These are phyloP conservation scores for Craspedostauros australis DNA, from an alignment of 108 stramenopile genomes.

Conservation along the genomic window DNA sequence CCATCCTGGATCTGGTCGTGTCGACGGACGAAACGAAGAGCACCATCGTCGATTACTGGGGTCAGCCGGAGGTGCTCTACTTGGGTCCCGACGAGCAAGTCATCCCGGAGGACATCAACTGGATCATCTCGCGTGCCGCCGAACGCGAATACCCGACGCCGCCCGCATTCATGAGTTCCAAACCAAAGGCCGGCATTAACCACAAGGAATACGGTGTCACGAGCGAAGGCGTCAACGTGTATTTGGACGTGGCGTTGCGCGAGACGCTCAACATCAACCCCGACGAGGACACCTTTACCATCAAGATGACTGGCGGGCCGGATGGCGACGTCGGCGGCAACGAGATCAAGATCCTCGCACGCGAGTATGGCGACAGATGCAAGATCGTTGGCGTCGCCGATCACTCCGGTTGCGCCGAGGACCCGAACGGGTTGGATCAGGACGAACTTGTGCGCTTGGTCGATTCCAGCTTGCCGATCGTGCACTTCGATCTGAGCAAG, in stretches of 20 bases:
- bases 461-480: constrained; percentile 62
- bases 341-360: constrained; percentile 90
- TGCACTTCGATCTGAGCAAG: constrained; percentile 68
- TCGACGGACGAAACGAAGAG: constrained; percentile 82
- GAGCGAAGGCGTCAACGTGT: constrained; percentile 92
- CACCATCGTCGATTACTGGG: constrained; percentile 83
- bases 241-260: constrained; percentile 89
- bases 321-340: constrained; percentile 99
- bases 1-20: constrained; percentile 92
- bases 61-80: constrained; percentile 91
- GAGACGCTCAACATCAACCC: constrained; percentile 80
- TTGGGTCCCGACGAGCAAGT: constrained; percentile 99
- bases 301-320: constrained; percentile 96
- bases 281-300: constrained; percentile 77
- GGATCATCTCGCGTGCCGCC: constrained; percentile 90
- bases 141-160: constrained; percentile 87
- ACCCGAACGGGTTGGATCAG: constrained; percentile 89
- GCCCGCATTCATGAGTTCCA: constrained; percentile 95
- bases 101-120: constrained; percentile 92
- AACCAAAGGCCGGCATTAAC: constrained; percentile 94
- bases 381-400: constrained; percentile 95
- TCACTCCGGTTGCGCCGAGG: constrained; percentile 94
- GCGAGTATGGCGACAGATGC: constrained; percentile 93
- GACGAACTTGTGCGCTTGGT: constrained; percentile 89
- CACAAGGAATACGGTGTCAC: constrained; percentile 98